A percentile compares a stretch with the other conserved stretches of the same genome.
Conservation (phyloP, 768 basidiomycete genomes). For the Podaxis pistillaris region DNA sequence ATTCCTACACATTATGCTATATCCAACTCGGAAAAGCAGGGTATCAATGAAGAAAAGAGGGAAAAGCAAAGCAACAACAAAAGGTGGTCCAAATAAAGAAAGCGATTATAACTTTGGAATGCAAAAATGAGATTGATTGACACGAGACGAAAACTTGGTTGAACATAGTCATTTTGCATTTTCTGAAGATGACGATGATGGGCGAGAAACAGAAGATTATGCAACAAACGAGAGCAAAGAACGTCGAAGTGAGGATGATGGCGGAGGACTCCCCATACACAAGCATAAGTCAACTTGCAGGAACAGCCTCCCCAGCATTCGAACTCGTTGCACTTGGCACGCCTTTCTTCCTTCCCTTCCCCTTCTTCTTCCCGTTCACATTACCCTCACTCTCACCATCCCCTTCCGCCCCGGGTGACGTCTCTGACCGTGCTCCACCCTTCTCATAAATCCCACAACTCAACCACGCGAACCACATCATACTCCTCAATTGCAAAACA, state of each 20-base stretch:
- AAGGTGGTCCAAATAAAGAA: neutral
- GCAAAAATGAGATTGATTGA: neutral
- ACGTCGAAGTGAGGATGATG: neutral
- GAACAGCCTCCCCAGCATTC: neutral
- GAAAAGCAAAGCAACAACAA: neutral
- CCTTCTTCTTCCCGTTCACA: neutral
- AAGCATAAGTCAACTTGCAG: neutral
- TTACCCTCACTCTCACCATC: neutral
- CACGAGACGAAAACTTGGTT: neutral
- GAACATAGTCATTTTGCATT: neutral
- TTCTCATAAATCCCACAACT: constrained; percentile 50
- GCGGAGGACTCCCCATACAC: neutral
- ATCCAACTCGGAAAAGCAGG: neutral
- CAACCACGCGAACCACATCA: constrained; percentile 95
- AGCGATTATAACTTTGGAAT: neutral
- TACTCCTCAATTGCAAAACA: constrained; percentile 84
- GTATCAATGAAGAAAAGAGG: neutral
- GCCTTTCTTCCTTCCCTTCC: constrained; percentile 5
- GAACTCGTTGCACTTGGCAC: neutral
- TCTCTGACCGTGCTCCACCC: neutral
- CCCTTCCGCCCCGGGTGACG: neutral
- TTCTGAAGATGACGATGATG: neutral
- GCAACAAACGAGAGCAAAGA: neutral
- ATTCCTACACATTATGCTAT: neutral
- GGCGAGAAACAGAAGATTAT: neutral